These are phyloP conservation scores for Brassica rapa DNA, from an alignment of 345 rosid genomes.

Conservation along the genomic window DNA sequence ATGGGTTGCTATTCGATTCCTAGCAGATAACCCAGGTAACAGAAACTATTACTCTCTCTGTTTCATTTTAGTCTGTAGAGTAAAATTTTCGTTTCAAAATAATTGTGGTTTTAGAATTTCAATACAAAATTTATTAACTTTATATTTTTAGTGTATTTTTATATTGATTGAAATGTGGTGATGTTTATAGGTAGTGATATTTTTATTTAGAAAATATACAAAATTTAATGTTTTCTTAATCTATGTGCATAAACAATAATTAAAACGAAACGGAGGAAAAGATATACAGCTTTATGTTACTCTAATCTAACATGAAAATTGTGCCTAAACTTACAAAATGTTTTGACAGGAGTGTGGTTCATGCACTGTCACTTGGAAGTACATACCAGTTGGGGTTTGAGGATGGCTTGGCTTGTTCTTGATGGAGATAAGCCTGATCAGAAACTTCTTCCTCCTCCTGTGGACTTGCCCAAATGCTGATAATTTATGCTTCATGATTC, in stretches of 20 bases:
- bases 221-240: too few relatives aligned
- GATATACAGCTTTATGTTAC: too few relatives aligned
- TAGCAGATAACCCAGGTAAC: not conserved
- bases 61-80: too few relatives aligned
- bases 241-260: too few relatives aligned
- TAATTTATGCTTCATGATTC: not conserved
- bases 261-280: too few relatives aligned
- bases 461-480: not conserved
- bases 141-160: too few relatives aligned
- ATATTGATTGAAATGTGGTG: too few relatives aligned
- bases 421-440: conserved; percentile 7
- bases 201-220: too few relatives aligned
- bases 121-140: too few relatives aligned
- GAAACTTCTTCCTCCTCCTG: not conserved
- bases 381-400: not conserved
- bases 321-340: not conserved
- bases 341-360: conserved; percentile 2
- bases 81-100: too few relatives aligned
- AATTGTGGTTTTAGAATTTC: too few relatives aligned
- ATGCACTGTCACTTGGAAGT: conserved; percentile 7
- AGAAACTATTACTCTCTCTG: not conserved
- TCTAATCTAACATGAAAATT: not conserved
- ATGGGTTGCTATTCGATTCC: conserved; percentile 1
- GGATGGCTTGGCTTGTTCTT: not conserved
- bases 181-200: too few relatives aligned